Percentiles rank a stretch among this genome's conserved stretches.
Conservation (phyloP, 2,329 filamentous ascomycete genomes). For the Alternaria longipes region DNA sequence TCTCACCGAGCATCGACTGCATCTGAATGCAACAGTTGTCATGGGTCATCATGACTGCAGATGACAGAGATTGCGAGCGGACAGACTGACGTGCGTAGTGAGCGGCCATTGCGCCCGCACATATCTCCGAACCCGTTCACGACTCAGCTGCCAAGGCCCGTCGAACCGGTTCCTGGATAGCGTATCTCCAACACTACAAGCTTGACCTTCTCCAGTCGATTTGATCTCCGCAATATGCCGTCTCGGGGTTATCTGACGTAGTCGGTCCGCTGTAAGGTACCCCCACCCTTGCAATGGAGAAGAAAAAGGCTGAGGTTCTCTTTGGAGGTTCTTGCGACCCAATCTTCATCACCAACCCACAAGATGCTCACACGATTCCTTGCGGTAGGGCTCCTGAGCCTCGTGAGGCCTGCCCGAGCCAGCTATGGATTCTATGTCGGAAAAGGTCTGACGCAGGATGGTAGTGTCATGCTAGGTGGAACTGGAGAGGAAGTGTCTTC, state of each 20-base stretch:
- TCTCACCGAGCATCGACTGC: neutral
- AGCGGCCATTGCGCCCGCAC: neutral
- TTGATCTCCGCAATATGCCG: constrained; percentile 3
- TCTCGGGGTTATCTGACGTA: constrained; percentile 2
- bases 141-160: constrained; percentile 6
- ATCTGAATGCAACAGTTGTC: neutral
- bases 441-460: constrained; percentile 56
- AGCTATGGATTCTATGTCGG: constrained; percentile 62
- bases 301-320: neutral
- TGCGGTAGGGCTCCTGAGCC: constrained; percentile 15
- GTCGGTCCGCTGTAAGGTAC: constrained; percentile 1
- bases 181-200: constrained; percentile 3
- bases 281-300: constrained; percentile 8
- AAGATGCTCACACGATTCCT: constrained; percentile 16
- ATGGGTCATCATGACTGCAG: neutral
- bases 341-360: neutral
- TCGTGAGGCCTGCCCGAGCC: constrained; percentile 33
- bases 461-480: constrained; percentile 56
- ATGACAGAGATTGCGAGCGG: neutral
- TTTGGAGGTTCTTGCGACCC: neutral
- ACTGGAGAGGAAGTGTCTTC: constrained; percentile 60
- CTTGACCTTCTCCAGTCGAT: constrained; percentile 1
- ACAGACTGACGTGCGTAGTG: neutral
- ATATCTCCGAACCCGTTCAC: constrained; percentile 4
- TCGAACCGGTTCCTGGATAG: constrained; percentile 13